A percentile compares a stretch with the other conserved stretches of the same genome.
Conservation (phyloP, 352 stramenopile genomes). For the Globisporangium ultimum region DNA sequence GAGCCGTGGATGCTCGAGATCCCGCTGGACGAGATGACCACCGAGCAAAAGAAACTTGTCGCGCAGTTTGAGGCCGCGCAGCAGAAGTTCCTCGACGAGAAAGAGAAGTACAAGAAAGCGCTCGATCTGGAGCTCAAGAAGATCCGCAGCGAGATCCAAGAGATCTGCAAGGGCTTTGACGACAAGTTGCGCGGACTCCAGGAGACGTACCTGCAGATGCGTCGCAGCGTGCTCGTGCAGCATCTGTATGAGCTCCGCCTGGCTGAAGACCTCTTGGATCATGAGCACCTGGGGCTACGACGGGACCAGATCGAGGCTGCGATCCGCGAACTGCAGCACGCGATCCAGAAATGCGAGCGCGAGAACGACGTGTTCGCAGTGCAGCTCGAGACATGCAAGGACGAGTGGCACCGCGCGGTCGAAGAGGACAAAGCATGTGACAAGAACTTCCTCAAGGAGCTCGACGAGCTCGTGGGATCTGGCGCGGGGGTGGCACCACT, state of each 20-base stretch:
- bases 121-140: constrained; percentile 90
- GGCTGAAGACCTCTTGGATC: constrained; percentile 40
- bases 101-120: constrained; percentile 89
- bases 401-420: constrained; percentile 58
- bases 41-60: constrained; percentile 75
- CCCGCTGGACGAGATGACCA: constrained; percentile 68
- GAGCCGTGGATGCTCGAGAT: constrained; percentile 89
- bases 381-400: constrained; percentile 49
- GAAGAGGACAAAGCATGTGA: constrained; percentile 76
- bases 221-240: constrained; percentile 50
- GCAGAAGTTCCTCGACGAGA: constrained; percentile 79
- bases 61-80: constrained; percentile 60
- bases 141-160: constrained; percentile 69
- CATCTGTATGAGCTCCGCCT: constrained; percentile 73
- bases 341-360: constrained; percentile 22
- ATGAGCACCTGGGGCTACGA: constrained; percentile 44
- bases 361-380: constrained; percentile 49
- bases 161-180: constrained; percentile 83
- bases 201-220: constrained; percentile 54
- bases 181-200: constrained; percentile 69
- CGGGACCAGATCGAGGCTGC: constrained; percentile 22
- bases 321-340: constrained; percentile 16
- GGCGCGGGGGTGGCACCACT: constrained; percentile 34
- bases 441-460: constrained; percentile 53
- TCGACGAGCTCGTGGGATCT: constrained; percentile 65